These are phyloP conservation scores for Dipteronia sinensis DNA, from an alignment of 345 rosid genomes.

Conservation along the genomic window DNA sequence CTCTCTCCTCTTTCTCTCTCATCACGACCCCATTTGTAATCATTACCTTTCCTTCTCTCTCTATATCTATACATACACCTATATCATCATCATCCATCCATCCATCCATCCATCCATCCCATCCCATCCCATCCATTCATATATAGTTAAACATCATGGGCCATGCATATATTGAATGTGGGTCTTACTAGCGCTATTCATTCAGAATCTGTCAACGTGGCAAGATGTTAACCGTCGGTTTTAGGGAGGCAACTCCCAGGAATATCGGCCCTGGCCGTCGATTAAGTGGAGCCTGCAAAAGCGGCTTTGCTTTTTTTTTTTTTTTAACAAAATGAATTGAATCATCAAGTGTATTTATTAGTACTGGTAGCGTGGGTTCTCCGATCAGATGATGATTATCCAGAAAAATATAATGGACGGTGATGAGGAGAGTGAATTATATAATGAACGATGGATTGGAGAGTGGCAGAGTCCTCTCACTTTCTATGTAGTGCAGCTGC, in stretches of 20 bases:
- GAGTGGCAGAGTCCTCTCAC: neutral
- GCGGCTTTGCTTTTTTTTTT: neutral
- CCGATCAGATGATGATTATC: conserved; percentile 11
- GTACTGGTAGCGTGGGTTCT: conserved; percentile 18
- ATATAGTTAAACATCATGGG: neutral
- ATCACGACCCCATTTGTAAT: conserved; percentile 51
- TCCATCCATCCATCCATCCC: neutral
- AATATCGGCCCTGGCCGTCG: conserved; percentile 34
- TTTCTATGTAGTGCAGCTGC: neutral
- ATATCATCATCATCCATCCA: conserved; percentile 2
- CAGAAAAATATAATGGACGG: conserved; percentile 20
- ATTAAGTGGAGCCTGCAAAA: conserved; percentile 28
- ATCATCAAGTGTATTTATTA: neutral
- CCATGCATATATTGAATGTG: neutral
- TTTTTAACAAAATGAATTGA: neutral
- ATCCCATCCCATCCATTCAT: no score
- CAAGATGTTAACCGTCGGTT: conserved; percentile 5
- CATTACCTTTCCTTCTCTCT: conserved; percentile 26
- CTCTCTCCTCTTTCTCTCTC: neutral
- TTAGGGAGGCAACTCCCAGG: conserved; percentile 20
- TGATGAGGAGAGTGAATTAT: neutral
- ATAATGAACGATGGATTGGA: no score
- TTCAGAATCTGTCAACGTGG: conserved; percentile 22
- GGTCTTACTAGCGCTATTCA: neutral
- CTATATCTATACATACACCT: neutral